A percentile compares a stretch with the other conserved stretches of the same genome.
phyloP scores from a whole-genome alignment of 2,329 filamentous ascomycete genomes.

The Colletotrichum tanaceti region DNA sequence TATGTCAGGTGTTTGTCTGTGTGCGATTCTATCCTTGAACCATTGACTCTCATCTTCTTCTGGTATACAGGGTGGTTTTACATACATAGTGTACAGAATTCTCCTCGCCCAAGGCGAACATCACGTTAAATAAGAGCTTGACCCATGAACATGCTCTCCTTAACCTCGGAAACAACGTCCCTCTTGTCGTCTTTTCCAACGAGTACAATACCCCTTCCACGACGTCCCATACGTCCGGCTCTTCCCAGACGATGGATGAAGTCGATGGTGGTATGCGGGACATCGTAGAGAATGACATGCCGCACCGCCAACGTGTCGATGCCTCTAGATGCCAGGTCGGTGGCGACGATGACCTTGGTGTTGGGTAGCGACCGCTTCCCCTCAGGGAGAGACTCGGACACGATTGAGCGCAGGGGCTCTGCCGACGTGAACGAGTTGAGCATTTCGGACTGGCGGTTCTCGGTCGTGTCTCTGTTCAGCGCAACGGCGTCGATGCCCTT shows the following conservation, averaged over 20 bases:
- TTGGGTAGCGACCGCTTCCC: slow-evolving; percentile 71
- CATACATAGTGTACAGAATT: slow-evolving; percentile 29
- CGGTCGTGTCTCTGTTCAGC: slow-evolving; percentile 84
- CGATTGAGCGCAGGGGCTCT: slow-evolving; percentile 53
- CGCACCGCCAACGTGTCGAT: slow-evolving; percentile 94
- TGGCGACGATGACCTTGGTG: slow-evolving; percentile 92
- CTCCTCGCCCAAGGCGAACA: neutral
- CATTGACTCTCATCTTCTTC: neutral
- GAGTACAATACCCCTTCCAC: slow-evolving; percentile 89
- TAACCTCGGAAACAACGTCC: slow-evolving; percentile 91
- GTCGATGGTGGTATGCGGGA: slow-evolving; percentile 97
- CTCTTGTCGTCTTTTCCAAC: slow-evolving; percentile 90
- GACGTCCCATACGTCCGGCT: slow-evolving; percentile 90
- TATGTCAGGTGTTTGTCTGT: slow-evolving; percentile 23
- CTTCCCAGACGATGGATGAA: slow-evolving; percentile 96
- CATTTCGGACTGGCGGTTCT: slow-evolving; percentile 81
- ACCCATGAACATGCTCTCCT: slow-evolving; percentile 87
- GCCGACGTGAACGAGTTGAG: slow-evolving; percentile 77
- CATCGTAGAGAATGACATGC: slow-evolving; percentile 94
- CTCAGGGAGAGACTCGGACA: slow-evolving; percentile 46
- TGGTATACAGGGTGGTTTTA: slow-evolving; percentile 23
- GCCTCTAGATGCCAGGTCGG: slow-evolving; percentile 89
- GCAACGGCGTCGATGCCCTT: slow-evolving; percentile 93
- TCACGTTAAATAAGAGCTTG: slow-evolving; percentile 75
- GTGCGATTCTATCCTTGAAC: slow-evolving; percentile 4